Evolutionary conservation across 2,329 filamentous ascomycete genomes (phyloP), one percentile per base, ranked within the genome.

Genomic region (Penicillium sp.): DNA sequence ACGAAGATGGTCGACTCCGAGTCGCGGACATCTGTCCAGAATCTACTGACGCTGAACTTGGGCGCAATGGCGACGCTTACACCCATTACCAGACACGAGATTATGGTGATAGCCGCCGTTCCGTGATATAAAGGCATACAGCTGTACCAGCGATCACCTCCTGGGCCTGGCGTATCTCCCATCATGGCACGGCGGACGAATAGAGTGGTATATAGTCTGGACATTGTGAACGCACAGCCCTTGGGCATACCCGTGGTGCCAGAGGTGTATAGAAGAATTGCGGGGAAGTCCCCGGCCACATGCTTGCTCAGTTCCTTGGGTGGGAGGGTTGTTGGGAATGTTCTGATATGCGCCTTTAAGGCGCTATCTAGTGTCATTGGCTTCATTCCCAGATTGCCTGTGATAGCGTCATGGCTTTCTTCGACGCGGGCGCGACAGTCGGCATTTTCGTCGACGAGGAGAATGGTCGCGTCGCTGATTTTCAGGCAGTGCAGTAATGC

Each of bases 91-190:
- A 90, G 72, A 62, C 82, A 82, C 5, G 72, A 73, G 49, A 87
- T 79, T 32, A 81, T 78, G 6, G 77, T 79, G 34, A 88, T 83
- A 18, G 82, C 82, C 7, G 88, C 88, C 0, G 89, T 91, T 15
- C 87, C 88, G 69, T 92, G 89, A 66, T 91, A 91, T 32, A 90
- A 75, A 0, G 84, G 88, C 88, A 91, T 91, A 70, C 86, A 89
- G 66, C 85, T 82, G 66, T 91, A 91, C 81, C 86, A 90, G 27
- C 86, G 77, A 67, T 90, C 85, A 1, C 70, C 68, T 9, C 53
- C 61, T 1, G 68, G 67, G 2, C 69, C 68, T 1, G 56, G 60
- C 9, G 52, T 64, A 34, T 72, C 68, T 9, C 57, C 50, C 46
- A 72, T 62, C 6, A 66, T 60, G 18, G 73, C 67, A 7, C 55